Evolutionary conservation across 176 grass and related monocot genomes (phyloP), one percentile per base, ranked within the genome.

Genomic region (Olyra latifolia): DNA sequence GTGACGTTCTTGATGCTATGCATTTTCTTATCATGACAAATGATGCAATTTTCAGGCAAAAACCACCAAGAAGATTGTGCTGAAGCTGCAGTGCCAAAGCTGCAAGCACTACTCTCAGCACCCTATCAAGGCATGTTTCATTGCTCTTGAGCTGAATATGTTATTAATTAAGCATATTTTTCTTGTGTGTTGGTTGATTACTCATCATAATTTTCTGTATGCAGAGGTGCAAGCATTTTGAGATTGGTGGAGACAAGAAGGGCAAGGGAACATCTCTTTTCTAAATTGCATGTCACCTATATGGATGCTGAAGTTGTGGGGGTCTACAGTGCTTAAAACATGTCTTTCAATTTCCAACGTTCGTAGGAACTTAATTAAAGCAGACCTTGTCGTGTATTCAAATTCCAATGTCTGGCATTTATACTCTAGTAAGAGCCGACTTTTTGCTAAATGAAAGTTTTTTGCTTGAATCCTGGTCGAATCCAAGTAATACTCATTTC

Each of bases 161-260:
- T 14, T 27, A 2, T 20, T 73, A 41, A 11, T 43, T 14, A 30
- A 43, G 1, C 14, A 16, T 61, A 2, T 71, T 42, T 72, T 47
- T 10, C 13, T 20, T 44, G 7, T 68, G 56, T 75, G 27, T 6
- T 64, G 23, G 41, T 46, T 78, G 53, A n/a, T n/a, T n/a, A n/a
- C 42, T 71, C 57, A 88, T 2, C 19, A 4, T 9, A 6, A 0
- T 27, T 62, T 88, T 0, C 16, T 66, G 0, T 66, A 0, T 75
- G 42, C 80, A 98, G 95, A 90, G 92, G 71, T 98, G 95, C 85
- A 98, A 98, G 85, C 95, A 97, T 83, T 97, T 97, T 71, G 95
- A 97, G 82, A 97, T 97, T 66, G 91, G 87, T 27, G 94, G 91
- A 85, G 95, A 98, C 86, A 98, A 94, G 90, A 94, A 94, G 89